These are phyloP conservation scores for Kluyveromyces lactis DNA, from an alignment of 805 yeast species.

Conservation along the genomic window DNA sequence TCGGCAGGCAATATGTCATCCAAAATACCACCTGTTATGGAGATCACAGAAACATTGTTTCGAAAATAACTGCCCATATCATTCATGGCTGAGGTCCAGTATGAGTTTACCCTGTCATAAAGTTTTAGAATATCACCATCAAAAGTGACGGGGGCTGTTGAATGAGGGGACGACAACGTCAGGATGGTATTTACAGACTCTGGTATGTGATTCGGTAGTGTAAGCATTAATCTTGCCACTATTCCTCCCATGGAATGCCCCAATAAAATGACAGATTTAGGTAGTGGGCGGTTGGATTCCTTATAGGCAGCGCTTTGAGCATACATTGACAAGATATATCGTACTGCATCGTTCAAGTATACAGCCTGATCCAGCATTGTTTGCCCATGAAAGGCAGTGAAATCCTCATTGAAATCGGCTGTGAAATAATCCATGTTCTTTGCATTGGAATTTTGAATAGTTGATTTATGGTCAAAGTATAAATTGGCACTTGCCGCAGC, in stretches of 20 bases:
- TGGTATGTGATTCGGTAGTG: conserved; percentile 64
- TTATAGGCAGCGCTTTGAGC: conserved; percentile 16
- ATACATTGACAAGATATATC: conserved; percentile 66
- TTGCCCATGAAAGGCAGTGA: conserved; percentile 92
- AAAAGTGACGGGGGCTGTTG: conserved; percentile 86
- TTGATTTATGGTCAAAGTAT: conserved; percentile 32
- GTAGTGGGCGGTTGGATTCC: conserved; percentile 26
- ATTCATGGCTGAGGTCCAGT: conserved; percentile 63
- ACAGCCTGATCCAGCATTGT: conserved; percentile 92
- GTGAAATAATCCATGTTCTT: conserved; percentile 73
- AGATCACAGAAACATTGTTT: conserved; percentile 56
- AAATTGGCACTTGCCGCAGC: conserved; percentile 70
- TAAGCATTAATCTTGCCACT: conserved; percentile 77
- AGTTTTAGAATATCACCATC: conserved; percentile 78
- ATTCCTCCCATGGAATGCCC: conserved; percentile 99
- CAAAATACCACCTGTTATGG: conserved; percentile 81
- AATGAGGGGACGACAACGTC: conserved; percentile 87
- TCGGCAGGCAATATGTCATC: conserved; percentile 86
- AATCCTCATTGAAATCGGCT: conserved; percentile 92
- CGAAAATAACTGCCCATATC: conserved; percentile 20
- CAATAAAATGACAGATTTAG: conserved; percentile 64
- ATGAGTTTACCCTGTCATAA: conserved; percentile 65
- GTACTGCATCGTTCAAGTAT: conserved; percentile 79
- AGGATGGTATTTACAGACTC: conserved; percentile 75
- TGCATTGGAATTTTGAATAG: conserved; percentile 21